phyloP scores from a whole-genome alignment of 768 basidiomycete species.

The Pholiota microspora region DNA sequence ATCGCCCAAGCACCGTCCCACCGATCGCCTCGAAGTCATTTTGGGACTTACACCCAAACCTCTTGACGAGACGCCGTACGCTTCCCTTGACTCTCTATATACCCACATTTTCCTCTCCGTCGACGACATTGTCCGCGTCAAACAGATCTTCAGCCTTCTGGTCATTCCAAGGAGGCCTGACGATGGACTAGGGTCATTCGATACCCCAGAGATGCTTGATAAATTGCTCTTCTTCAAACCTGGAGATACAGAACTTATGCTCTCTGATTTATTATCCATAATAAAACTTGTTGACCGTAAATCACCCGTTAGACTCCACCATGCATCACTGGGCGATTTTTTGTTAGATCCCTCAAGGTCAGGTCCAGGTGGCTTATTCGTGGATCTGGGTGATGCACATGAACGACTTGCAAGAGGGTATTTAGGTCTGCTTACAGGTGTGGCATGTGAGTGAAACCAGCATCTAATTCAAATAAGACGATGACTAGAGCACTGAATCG shows the following conservation, averaged over 20 bases:
- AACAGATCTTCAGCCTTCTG: conserved; percentile 10
- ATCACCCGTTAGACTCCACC: conserved; percentile 9
- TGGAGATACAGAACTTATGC: conserved; percentile 12
- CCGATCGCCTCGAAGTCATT: conserved; percentile 14
- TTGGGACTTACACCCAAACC: conserved; percentile 10
- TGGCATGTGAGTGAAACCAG: not conserved
- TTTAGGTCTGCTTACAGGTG: not conserved
- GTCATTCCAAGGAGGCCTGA: conserved; percentile 6
- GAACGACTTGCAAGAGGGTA: conserved; percentile 8
- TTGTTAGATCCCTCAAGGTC: conserved; percentile 15
- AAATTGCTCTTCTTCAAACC: conserved; percentile 9
- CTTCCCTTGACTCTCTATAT: conserved; percentile 17
- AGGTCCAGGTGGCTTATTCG: conserved; percentile 7
- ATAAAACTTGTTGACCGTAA: conserved; percentile 5
- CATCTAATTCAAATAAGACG: not conserved
- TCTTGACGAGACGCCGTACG: conserved; percentile 11
- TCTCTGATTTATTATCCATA: conserved; percentile 13
- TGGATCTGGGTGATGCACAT: conserved; percentile 11
- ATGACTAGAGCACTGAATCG: not conserved
- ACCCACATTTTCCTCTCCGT: conserved; percentile 17
- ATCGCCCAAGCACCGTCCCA: conserved; percentile 11
- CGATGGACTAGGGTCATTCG: conserved; percentile 8
- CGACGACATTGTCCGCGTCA: not conserved
- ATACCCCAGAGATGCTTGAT: conserved; percentile 10
- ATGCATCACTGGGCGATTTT: conserved; percentile 18